Percentiles rank a stretch among this genome's conserved stretches.
Evolutionary conservation across 1,284 basidiomycete species (phyloP).

Genomic region (Trichosporon ovoides): DNA sequence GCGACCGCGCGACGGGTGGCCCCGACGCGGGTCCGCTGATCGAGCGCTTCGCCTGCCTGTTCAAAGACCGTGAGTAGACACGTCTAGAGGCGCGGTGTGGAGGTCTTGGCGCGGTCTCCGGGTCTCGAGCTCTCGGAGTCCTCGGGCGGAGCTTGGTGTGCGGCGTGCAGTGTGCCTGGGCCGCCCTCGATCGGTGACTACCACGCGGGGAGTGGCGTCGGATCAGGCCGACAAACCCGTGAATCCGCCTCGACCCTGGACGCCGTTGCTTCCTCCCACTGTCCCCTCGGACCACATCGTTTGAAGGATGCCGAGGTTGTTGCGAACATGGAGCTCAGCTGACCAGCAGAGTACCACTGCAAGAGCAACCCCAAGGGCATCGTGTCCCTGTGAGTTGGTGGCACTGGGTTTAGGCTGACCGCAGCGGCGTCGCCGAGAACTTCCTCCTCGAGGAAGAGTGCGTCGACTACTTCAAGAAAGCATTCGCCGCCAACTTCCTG

Average conservation of each 20-base stretch:
- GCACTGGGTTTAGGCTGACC: conserved; percentile 3
- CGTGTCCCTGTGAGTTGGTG: conserved; percentile 38
- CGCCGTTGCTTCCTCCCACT: not conserved
- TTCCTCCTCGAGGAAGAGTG: conserved; percentile 46
- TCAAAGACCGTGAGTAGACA: conserved; percentile 43
- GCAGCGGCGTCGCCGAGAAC: conserved; percentile 50
- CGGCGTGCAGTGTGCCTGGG: too few relatives aligned
- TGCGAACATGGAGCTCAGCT: not conserved
- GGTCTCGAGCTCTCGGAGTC: too few relatives aligned
- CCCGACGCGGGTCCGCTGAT: conserved; percentile 46
- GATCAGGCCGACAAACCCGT: not conserved
- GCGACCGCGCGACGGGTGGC: conserved; percentile 41
- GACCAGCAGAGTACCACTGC: conserved; percentile 39
- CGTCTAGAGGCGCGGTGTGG: too few relatives aligned
- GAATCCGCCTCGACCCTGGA: not conserved
- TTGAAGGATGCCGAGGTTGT: too few relatives aligned
- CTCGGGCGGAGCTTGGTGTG: not conserved
- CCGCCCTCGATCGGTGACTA: not conserved
- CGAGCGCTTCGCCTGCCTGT: conserved; percentile 44
- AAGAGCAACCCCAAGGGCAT: conserved; percentile 44
- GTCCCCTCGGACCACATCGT: too few relatives aligned
- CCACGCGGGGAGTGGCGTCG: not conserved
- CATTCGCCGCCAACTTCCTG: conserved; percentile 34
- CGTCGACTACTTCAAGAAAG: conserved; percentile 39
- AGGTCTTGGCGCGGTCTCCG: too few relatives aligned